Conservation (phyloP, 768 basidiomycete species). For the Lentinula detonsa region DNA sequence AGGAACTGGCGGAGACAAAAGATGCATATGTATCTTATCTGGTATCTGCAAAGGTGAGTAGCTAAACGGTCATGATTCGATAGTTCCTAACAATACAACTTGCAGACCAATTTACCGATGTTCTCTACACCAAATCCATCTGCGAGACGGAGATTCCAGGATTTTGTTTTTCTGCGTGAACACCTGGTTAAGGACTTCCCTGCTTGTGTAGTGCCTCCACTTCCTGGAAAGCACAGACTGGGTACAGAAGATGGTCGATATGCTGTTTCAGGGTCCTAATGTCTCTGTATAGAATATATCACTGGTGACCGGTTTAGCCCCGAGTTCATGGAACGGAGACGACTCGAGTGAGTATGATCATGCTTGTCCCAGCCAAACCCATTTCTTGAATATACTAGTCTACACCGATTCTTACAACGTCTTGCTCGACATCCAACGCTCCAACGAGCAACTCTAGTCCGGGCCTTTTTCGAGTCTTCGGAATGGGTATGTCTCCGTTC, state of each 20-base stretch:
- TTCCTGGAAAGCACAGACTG: slow-evolving; percentile 94
- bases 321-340: slow-evolving; percentile 93
- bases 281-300: slow-evolving; percentile 68
- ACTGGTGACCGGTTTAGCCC: slow-evolving; percentile 96
- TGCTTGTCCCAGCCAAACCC: background rate
- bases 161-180: slow-evolving; percentile 91
- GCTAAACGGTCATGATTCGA: background rate
- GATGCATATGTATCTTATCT: slow-evolving; percentile 96
- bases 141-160: slow-evolving; percentile 87
- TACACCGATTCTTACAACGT: slow-evolving; percentile 89
- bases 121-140: slow-evolving; percentile 74
- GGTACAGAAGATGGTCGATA: slow-evolving; percentile 44
- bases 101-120: slow-evolving; percentile 84
- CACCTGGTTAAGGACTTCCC: slow-evolving; percentile 89
- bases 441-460: slow-evolving; percentile 84
- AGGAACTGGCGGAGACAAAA: slow-evolving; percentile 95
- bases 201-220: slow-evolving; percentile 94
- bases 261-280: background rate
- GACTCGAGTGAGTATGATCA: slow-evolving; percentile 62
- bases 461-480: slow-evolving; percentile 91
- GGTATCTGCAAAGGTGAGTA: slow-evolving; percentile 73
- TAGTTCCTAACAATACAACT: slow-evolving; percentile 7
- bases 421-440: slow-evolving; percentile 91
- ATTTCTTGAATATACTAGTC: slow-evolving; percentile 35
- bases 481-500: slow-evolving; percentile 78